These are phyloP conservation scores for Chloroidium sp. DNA, from an alignment of 163 green algal species.

Conservation along the genomic window DNA sequence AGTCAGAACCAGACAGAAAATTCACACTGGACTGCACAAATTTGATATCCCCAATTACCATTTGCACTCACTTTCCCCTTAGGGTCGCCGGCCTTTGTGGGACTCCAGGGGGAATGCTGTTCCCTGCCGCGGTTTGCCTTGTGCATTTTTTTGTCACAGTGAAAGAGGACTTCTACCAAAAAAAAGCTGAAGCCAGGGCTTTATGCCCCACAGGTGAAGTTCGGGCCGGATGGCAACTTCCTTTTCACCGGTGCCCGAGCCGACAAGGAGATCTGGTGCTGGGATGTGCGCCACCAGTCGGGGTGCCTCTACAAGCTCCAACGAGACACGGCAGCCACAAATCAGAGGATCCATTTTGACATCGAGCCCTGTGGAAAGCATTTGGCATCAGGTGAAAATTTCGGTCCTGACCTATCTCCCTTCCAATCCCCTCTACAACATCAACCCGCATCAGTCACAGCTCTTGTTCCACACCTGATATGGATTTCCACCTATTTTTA, in stretches of 20 bases:
- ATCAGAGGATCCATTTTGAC: slow-evolving; percentile 81
- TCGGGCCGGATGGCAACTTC: slow-evolving; percentile 76
- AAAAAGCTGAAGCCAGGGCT: background rate
- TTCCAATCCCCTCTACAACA: background rate
- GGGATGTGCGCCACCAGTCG: slow-evolving; percentile 67
- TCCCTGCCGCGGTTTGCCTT: no score
- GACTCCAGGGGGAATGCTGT: no score
- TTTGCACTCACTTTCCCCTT: no score
- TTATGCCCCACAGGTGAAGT: slow-evolving; percentile 50
- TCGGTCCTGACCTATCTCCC: background rate
- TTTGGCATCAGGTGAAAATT: slow-evolving; percentile 49
- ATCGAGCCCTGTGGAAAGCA: slow-evolving; percentile 78
- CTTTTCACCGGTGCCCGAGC: slow-evolving; percentile 72
- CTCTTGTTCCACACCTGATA: background rate
- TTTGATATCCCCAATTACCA: no score
- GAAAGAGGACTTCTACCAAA: no score
- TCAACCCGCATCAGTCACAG: slow-evolving; percentile 10
- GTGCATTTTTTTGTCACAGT: no score
- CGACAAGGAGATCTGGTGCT: slow-evolving; percentile 71
- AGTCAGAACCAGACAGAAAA: no score
- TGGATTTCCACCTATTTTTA: background rate
- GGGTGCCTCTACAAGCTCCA: slow-evolving; percentile 50
- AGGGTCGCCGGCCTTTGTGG: no score
- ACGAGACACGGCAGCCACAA: slow-evolving; percentile 45
- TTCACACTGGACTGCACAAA: no score